Evolutionary conservation across 1,284 basidiomycete genomes (phyloP), one percentile per base, ranked within the genome.

Genomic region (Schizophyllum amplum): DNA sequence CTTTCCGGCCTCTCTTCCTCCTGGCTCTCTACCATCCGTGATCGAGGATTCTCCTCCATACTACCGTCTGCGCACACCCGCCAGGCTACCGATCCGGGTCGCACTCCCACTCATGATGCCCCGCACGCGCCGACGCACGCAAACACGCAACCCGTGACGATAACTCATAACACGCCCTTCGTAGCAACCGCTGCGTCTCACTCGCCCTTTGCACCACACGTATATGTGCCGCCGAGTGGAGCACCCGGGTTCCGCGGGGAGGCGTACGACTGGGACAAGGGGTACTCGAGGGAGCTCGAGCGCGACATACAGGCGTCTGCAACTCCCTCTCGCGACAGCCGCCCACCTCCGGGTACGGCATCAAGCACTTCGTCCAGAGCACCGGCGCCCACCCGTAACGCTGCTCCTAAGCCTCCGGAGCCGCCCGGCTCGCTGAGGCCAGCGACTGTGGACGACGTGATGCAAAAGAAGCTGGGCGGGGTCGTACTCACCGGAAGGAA

Each of bases 171-270:
- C 56, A 60, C 47, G 42, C 33, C 33, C 52, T 47, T 62, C 47
- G 54, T 60, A 48, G 55, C 61, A 33, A 24, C 48, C 49, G 52
- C 56, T 21, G 50, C 25, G 55, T 54, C 23, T 55, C 64, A 7
- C 47, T 60, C 51, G 54, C 62, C 50, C 52, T 60, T 20, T 55
- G 57, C 55, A 58, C 55, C 56, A 51, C 58, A 27, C 60, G 52
- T 52, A 42, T 59, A 57, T 48, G 54, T 81, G 0, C 79, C 90
- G 0, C 84, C 89, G 0, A 76, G 75, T 0, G 92, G 92, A 4
- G 92, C 92, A 0, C 92, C 92, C 0, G 91, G 89, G 0, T 94
- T 89, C 65, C 72, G 68, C 17, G 86, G 86, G 0, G 81, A 82
- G 26, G 58, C 68, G 54, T 68, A 77, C 64, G 70, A 74, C 46